Conservation (phyloP, 257 asterid genomes). For the Capsicum chinense region DNA sequence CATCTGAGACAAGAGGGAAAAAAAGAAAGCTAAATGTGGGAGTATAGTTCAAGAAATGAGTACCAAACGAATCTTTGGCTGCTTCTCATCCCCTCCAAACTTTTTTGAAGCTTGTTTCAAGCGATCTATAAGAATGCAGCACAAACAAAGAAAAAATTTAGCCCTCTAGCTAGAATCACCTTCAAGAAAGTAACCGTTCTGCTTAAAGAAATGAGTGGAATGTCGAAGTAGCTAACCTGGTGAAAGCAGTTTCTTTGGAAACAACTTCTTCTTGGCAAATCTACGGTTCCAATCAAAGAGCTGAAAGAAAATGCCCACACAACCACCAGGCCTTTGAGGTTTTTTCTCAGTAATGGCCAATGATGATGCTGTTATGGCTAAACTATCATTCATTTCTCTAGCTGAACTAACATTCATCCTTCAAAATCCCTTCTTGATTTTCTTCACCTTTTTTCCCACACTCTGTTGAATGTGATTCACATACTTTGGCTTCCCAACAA, state of each 20-base stretch:
- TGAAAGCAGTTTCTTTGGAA: slow-evolving; percentile 80
- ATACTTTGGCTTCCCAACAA: slow-evolving; percentile 24
- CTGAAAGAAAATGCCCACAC: slow-evolving; percentile 88
- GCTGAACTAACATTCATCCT: slow-evolving; percentile 26
- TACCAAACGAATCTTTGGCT: slow-evolving; percentile 89
- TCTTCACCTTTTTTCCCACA: slow-evolving; percentile 8
- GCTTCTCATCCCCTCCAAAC: slow-evolving; percentile 84
- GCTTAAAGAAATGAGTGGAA: slow-evolving; percentile 2
- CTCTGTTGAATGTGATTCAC: slow-evolving; percentile 15
- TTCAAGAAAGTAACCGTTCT: slow-evolving; percentile 31
- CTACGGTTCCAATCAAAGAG: slow-evolving; percentile 92
- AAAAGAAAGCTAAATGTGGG: not conserved
- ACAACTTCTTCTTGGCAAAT: slow-evolving; percentile 80
- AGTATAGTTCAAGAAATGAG: not conserved
- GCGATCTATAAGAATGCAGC: slow-evolving; percentile 60
- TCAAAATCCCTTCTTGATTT: slow-evolving; percentile 24
- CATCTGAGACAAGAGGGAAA: not conserved
- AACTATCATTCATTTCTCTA: slow-evolving; percentile 62
- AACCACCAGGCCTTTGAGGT: slow-evolving; percentile 77
- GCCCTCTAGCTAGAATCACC: slow-evolving; percentile 2
- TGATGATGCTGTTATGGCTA: slow-evolving; percentile 58
- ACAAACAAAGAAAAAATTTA: slow-evolving; percentile 9
- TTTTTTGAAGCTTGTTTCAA: slow-evolving; percentile 69
- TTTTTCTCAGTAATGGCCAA: slow-evolving; percentile 82
- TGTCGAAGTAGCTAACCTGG: slow-evolving; percentile 58